Conservation (phyloP, 768 basidiomycete species). For the Kwoniella sp. region DNA sequence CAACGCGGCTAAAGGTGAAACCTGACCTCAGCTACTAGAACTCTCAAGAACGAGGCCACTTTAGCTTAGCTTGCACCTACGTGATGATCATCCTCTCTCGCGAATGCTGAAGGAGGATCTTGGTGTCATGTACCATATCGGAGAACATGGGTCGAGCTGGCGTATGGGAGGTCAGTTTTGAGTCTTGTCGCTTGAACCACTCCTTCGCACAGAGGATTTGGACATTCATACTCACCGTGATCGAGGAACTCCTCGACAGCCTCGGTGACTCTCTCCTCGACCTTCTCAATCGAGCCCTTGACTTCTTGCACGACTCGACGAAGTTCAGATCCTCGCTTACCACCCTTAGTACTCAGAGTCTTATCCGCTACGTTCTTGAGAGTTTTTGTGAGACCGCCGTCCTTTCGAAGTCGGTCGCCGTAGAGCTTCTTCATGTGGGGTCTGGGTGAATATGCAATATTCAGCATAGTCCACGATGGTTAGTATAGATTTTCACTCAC, state of each 20-base stretch:
- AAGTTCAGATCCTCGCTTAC: conserved; percentile 80
- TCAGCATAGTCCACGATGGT: neutral
- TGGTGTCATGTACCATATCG: conserved; percentile 91
- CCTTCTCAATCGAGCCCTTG: conserved; percentile 91
- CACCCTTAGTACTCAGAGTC: conserved; percentile 71
- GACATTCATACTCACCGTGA: conserved; percentile 65
- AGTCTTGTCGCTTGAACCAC: neutral
- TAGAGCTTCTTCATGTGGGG: conserved; percentile 99
- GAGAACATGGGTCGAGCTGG: conserved; percentile 83
- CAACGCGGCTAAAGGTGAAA: conserved; percentile 76
- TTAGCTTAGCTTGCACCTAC: no score
- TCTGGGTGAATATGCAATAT: conserved; percentile 58
- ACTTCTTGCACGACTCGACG: conserved; percentile 84
- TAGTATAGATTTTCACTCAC: conserved; percentile 60
- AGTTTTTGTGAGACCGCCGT: conserved; percentile 97
- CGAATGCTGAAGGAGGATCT: conserved; percentile 83
- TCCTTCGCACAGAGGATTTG: neutral
- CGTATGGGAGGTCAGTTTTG: neutral
- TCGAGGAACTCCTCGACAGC: conserved; percentile 91
- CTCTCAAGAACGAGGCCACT: no score
- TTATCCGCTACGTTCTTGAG: conserved; percentile 86
- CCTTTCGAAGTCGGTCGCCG: conserved; percentile 87
- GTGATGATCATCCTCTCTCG: conserved; percentile 88
- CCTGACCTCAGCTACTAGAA: no score
- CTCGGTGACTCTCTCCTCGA: conserved; percentile 89